phyloP scores from a whole-genome alignment of 1,284 basidiomycete species.

The Thecaphora thlaspeos region DNA sequence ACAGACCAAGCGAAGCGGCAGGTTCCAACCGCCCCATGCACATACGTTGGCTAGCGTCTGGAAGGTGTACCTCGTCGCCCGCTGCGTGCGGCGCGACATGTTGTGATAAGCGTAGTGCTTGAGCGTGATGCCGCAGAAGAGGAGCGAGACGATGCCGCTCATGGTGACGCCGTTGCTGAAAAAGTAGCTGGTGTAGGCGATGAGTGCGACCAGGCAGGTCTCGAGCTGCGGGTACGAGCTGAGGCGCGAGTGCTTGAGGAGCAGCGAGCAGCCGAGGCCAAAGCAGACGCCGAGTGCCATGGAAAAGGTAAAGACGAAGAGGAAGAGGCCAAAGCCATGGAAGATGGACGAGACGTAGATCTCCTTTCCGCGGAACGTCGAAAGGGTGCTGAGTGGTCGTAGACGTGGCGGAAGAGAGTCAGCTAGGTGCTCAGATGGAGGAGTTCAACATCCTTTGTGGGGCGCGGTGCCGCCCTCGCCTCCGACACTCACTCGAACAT shows the following conservation, averaged over 20 bases:
- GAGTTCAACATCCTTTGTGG: too few species aligned
- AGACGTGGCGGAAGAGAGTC: not conserved
- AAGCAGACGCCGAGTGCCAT: constrained; percentile 91
- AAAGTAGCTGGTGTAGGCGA: constrained; percentile 97
- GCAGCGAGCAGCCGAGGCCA: constrained; percentile 82
- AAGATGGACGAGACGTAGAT: constrained; percentile 86
- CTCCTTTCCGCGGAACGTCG: constrained; percentile 85
- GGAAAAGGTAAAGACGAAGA: constrained; percentile 88
- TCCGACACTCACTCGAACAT: constrained; percentile 90
- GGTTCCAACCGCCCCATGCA: not conserved
- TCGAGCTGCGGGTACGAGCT: constrained; percentile 78
- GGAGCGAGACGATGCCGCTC: constrained; percentile 95
- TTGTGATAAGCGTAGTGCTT: constrained; percentile 99
- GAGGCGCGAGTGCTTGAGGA: constrained; percentile 91
- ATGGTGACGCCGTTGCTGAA: constrained; percentile 92
- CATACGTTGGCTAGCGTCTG: constrained; percentile 51
- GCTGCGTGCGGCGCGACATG: constrained; percentile 92
- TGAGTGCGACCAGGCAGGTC: constrained; percentile 87
- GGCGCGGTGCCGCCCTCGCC: not conserved
- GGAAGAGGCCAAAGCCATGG: constrained; percentile 91
- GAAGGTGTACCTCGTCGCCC: constrained; percentile 82
- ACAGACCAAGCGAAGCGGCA: too few species aligned
- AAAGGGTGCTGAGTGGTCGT: constrained; percentile 69
- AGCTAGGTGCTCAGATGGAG: not conserved
- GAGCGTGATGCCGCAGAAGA: constrained; percentile 98